These are phyloP conservation scores for Avena atlantica DNA, from an alignment of 176 grass and related monocot genomes.

Conservation along the genomic window DNA sequence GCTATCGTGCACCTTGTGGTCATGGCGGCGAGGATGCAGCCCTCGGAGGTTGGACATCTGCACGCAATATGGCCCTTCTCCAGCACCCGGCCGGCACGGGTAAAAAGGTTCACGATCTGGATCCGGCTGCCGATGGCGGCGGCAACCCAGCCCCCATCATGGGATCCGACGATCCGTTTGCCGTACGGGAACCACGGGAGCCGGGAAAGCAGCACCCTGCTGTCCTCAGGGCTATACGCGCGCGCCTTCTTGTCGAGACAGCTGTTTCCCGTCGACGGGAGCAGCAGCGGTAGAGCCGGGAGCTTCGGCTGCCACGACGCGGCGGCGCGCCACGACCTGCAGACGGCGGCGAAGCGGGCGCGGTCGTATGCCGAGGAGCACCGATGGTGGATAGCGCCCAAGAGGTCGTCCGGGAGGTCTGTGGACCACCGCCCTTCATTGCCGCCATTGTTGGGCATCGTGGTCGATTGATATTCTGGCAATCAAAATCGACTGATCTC, in stretches of 20 bases:
- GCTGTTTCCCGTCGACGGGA: background rate
- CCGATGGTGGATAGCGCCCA: background rate
- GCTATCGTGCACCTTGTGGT: background rate
- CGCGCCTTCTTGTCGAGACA: background rate
- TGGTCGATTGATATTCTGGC: too few relatives aligned
- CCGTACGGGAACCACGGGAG: background rate
- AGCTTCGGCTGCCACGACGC: background rate
- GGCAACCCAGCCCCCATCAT: conserved; percentile 1
- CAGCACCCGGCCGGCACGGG: background rate
- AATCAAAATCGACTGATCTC: too few relatives aligned
- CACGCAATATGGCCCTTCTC: background rate
- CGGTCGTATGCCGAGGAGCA: background rate
- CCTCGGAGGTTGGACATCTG: background rate
- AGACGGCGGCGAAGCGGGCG: background rate
- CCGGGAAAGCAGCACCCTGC: background rate
- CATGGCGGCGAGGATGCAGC: background rate
- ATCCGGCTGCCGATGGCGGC: background rate
- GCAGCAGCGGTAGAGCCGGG: background rate
- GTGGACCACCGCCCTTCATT: too few relatives aligned
- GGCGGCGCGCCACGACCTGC: background rate
- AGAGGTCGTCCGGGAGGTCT: background rate
- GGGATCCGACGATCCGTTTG: background rate
- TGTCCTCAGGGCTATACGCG: background rate
- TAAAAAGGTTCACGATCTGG: background rate
- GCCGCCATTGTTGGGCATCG: too few relatives aligned